Evolutionary conservation across 305 asterid species (phyloP).

Genomic region (Andrographis paniculata): DNA sequence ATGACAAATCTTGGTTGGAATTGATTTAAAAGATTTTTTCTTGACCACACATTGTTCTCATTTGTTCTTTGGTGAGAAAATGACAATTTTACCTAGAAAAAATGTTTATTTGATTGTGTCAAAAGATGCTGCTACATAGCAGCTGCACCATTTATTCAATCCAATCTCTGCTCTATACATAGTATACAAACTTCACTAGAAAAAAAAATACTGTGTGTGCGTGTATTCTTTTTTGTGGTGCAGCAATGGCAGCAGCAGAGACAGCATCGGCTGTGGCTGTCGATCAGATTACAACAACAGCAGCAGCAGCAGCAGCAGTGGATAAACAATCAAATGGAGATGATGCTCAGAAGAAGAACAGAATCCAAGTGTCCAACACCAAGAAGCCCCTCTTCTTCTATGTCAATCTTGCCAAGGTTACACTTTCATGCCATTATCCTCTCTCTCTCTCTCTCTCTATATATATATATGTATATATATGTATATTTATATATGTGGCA

Average conservation of each 20-base stretch:
- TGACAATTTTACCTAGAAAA: no score
- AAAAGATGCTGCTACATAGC: neutral
- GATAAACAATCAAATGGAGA: constrained; percentile 14
- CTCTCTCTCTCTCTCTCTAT: no score
- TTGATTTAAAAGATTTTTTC: no score
- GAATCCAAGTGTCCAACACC: constrained; percentile 79
- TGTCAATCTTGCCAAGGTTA: constrained; percentile 77
- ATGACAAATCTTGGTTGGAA: no score
- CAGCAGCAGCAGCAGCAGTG: constrained; percentile 24
- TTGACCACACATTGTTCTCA: no score
- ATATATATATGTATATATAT: no score
- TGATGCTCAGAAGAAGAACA: constrained; percentile 41
- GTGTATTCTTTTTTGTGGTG: constrained; percentile 16
- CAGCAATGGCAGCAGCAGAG: constrained; percentile 42
- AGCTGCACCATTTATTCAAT: neutral
- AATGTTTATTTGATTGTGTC: neutral
- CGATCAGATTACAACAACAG: constrained; percentile 30
- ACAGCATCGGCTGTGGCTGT: neutral
- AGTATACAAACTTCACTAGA: neutral
- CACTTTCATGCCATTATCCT: no score
- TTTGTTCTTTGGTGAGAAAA: no score
- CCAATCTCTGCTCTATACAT: neutral
- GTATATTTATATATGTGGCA: no score
- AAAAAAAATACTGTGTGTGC: neutral
- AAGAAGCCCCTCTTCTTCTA: constrained; percentile 85